Evolutionary conservation across 345 rosid species (phyloP), one percentile per base, ranked within the genome.

Genomic region (Mangifera indica): DNA sequence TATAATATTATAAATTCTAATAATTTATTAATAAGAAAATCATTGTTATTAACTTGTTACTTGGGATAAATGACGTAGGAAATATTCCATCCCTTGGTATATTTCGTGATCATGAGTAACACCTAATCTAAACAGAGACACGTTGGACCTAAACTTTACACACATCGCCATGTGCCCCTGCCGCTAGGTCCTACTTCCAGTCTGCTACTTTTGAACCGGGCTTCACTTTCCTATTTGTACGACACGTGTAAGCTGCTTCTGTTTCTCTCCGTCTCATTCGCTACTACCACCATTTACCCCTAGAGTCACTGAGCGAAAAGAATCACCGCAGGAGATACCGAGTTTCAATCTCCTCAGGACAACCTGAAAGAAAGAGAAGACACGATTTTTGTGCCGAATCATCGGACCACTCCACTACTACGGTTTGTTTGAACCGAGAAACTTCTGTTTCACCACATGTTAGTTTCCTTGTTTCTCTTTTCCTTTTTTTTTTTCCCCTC

Each of bases 201-300:
- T 61, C 77, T 72, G 82, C 77, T 80, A 65, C 74, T 32, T 70
- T 56, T 26, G 74, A 70, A 69, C 66, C 59, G 66, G 70, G 3
- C 64, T 29, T 75, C 70, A 54, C n/a, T 22, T 18, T 24, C 42
- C 49, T 22, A 42, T 46, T 26, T 55, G 49, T 5, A 3, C 24
- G 59, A 66, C 83, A 79, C 81, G 85, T 84, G 85, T 84, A 83
- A 58, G 13, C 49, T 64, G 10, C 15, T 20, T 63, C 59, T 37
- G 66, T 3, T 21, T 12, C 17, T 76, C 63, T 18, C 53, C 70
- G 18, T 18, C 18, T 40, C 34, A 60, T n/a, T 69, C 37, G 25
- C 78, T 48, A 29, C 45, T 37, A 0, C 57, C 73, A 0, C 57
- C 73, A 20, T 55, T 24, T 11, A 29, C 32, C 1, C 32, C 1